These are phyloP conservation scores for Epichloe amarillans DNA, from an alignment of 2,329 filamentous ascomycete species.

Conservation along the genomic window DNA sequence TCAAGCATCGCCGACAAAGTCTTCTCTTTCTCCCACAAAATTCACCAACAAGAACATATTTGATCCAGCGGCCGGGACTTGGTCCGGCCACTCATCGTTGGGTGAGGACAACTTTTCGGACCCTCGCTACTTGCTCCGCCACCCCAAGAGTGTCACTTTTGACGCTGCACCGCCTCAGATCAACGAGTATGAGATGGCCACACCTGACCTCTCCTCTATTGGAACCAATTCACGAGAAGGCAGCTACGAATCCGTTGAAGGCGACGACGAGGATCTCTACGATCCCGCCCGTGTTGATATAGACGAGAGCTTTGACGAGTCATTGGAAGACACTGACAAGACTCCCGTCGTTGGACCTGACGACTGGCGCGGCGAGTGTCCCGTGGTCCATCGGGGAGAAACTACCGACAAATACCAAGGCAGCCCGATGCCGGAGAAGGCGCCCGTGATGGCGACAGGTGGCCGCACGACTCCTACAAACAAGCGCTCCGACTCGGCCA, in stretches of 20 bases:
- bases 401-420: constrained; percentile 40
- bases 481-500: constrained; percentile 56
- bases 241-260: constrained; percentile 77
- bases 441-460: constrained; percentile 26
- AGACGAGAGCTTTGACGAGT: constrained; percentile 91
- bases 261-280: constrained; percentile 44
- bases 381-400: constrained; percentile 20
- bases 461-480: constrained; percentile 33
- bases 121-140: constrained; percentile 59
- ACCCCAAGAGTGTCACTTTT: constrained; percentile 95
- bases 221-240: constrained; percentile 83
- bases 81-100: constrained; percentile 51
- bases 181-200: constrained; percentile 97
- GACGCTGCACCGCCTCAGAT: constrained; percentile 85
- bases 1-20: constrained; percentile 72
- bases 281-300: constrained; percentile 38
- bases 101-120: constrained; percentile 47
- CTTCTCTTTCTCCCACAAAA: constrained; percentile 60
- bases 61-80: constrained; percentile 54
- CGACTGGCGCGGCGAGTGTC: constrained; percentile 73
- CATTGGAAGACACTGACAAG: constrained; percentile 89
- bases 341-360: constrained; percentile 96
- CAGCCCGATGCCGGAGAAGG: constrained; percentile 51
- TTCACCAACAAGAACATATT: constrained; percentile 59
- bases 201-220: constrained; percentile 85